Conservation (phyloP, 2,329 filamentous ascomycete genomes). For the Phyllosticta citrichinensis region DNA sequence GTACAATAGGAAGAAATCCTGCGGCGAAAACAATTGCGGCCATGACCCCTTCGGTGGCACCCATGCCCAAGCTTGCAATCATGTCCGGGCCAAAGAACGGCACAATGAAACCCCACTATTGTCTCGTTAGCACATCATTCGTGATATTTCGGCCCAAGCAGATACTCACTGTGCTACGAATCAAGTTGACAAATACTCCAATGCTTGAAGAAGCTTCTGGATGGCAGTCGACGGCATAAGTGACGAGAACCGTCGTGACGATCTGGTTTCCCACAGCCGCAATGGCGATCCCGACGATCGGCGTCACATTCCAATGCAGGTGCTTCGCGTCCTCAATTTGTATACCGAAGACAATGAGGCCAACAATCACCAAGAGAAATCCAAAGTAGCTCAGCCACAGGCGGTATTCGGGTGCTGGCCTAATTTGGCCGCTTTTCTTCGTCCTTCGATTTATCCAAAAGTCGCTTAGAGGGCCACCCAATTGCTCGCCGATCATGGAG, state of each 20-base stretch:
- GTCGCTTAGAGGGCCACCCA: constrained; percentile 46
- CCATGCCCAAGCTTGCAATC: constrained; percentile 27
- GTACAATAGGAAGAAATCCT: constrained; percentile 17
- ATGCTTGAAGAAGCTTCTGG: constrained; percentile 42
- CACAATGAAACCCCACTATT: constrained; percentile 31
- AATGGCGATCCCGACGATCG: constrained; percentile 43
- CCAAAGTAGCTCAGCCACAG: constrained; percentile 50
- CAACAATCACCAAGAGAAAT: constrained; percentile 40
- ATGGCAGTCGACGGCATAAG: constrained; percentile 51
- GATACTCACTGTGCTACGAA: constrained; percentile 33
- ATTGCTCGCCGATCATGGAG: constrained; percentile 47
- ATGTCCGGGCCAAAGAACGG: constrained; percentile 34
- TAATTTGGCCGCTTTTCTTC: constrained; percentile 20
- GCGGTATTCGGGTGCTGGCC: constrained; percentile 41
- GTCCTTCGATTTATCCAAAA: constrained; percentile 40
- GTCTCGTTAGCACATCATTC: background rate
- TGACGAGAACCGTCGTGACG: constrained; percentile 50
- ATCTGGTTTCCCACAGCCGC: constrained; percentile 49
- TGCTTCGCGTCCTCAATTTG: constrained; percentile 36
- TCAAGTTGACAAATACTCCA: constrained; percentile 49
- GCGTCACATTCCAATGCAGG: constrained; percentile 46
- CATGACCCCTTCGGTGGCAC: constrained; percentile 28
- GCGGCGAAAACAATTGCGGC: constrained; percentile 20
- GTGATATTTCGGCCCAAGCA: background rate
- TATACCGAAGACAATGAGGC: constrained; percentile 46